Percentiles rank a stretch among this genome's conserved stretches.
phyloP scores from a whole-genome alignment of 2,329 filamentous ascomycete genomes.

The Colletotrichum sp. region DNA sequence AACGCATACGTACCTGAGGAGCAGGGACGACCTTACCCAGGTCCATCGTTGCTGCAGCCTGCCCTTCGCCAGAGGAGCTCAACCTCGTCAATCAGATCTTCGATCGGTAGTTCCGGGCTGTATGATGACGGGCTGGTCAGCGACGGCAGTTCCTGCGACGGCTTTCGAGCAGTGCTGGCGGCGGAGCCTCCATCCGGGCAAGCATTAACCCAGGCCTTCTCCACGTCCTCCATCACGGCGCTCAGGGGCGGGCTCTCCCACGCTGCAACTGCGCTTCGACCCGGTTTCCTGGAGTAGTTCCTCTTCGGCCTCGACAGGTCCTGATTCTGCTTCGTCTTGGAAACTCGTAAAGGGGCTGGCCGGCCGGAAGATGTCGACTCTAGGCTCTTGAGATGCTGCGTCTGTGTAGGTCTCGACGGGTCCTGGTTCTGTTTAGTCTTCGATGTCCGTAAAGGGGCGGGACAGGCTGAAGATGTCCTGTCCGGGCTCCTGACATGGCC shows the following conservation, averaged over 20 bases:
- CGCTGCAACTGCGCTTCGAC: not conserved
- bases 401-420: not conserved
- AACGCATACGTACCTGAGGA: not conserved
- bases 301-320: not conserved
- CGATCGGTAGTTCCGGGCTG: not conserved
- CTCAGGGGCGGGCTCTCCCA: not conserved
- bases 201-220: not conserved
- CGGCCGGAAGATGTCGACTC: not conserved
- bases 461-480: not conserved
- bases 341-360: not conserved
- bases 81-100: constrained; percentile 17
- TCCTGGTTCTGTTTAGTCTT: not conserved
- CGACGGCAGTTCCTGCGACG: not conserved
- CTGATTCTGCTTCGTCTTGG: not conserved
- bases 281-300: not conserved
- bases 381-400: not conserved
- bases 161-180: not conserved
- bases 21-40: not conserved
- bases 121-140: not conserved
- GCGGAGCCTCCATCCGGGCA: not conserved
- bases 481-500: not conserved
- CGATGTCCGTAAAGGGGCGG: not conserved
- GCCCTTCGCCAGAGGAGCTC: constrained; percentile 14
- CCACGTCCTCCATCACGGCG: not conserved
- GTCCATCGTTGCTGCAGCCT: not conserved